Conservation (phyloP, 768 basidiomycete species). For the Boletus tomentosulus region DNA sequence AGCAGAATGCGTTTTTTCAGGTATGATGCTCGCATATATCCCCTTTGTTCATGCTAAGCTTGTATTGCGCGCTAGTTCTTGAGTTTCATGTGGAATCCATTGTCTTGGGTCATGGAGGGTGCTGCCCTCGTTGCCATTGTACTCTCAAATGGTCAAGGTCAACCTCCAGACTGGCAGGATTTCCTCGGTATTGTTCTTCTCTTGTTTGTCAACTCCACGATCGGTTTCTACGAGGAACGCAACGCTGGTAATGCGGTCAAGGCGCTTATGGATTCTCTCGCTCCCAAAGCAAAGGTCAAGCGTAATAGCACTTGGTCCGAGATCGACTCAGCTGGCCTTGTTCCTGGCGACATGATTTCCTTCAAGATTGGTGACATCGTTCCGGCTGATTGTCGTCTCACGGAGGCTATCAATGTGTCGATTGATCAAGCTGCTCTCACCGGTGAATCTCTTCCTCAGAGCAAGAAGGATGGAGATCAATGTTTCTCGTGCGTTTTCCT, state of each 20-base stretch:
- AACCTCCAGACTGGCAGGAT: constrained; percentile 94
- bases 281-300: constrained; percentile 94
- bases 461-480: constrained; percentile 92
- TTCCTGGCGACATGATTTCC: constrained; percentile 92
- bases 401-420: constrained; percentile 94
- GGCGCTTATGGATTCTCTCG: constrained; percentile 98
- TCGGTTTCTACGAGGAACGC: constrained; percentile 97
- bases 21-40: constrained; percentile 33
- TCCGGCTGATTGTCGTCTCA: constrained; percentile 95
- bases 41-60: neutral
- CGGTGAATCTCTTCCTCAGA: constrained; percentile 91
- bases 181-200: constrained; percentile 94
- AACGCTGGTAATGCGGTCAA: constrained; percentile 99
- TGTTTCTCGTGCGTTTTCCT: constrained; percentile 86
- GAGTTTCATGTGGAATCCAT: constrained; percentile 99
- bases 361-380: constrained; percentile 99
- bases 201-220: constrained; percentile 89
- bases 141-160: constrained; percentile 85
- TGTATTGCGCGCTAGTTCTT: constrained; percentile 52
- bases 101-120: constrained; percentile 99
- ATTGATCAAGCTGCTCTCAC: constrained; percentile 98
- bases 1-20: constrained; percentile 89
- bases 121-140: constrained; percentile 93
- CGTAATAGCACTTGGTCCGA: constrained; percentile 83
- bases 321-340: constrained; percentile 84